Conservation (phyloP, 495 filamentous ascomycete species). For the Xanthoparmelia taractica region DNA sequence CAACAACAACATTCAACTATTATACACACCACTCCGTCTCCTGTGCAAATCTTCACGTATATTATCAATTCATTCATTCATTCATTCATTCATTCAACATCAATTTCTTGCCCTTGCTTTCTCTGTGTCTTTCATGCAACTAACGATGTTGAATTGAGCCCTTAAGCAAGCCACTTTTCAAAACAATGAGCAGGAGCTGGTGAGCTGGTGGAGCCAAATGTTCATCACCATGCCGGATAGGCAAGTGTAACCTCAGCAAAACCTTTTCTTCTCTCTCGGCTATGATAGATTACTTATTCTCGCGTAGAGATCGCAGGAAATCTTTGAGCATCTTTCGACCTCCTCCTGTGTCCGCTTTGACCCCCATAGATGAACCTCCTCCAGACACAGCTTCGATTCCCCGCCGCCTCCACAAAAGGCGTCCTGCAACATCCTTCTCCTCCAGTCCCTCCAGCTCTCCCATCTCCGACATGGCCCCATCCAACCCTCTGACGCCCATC, state of each 20-base stretch:
- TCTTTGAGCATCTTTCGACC: slow-evolving; percentile 28
- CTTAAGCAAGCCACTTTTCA: not conserved
- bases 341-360: slow-evolving; percentile 23
- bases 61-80: no score
- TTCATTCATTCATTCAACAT: no score
- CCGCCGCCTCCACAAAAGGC: slow-evolving; percentile 20
- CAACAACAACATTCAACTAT: no score
- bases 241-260: not conserved
- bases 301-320: slow-evolving; percentile 20
- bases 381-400: slow-evolving; percentile 14
- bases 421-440: slow-evolving; percentile 12
- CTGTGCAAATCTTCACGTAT: no score
- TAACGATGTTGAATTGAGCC: not conserved
- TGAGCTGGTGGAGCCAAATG: not conserved
- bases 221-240: slow-evolving; percentile 15
- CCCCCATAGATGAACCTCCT: slow-evolving; percentile 24
- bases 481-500: slow-evolving; percentile 23
- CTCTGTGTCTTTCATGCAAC: not conserved
- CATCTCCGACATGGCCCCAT: slow-evolving; percentile 17
- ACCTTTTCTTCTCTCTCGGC: not conserved
- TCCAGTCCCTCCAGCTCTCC: slow-evolving; percentile 20
- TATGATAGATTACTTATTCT: not conserved
- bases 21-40: no score
- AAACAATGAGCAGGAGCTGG: slow-evolving; percentile 1
- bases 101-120: not conserved